Evolutionary conservation across 805 yeast species (phyloP).

Genomic region (Candida peoriensis): DNA sequence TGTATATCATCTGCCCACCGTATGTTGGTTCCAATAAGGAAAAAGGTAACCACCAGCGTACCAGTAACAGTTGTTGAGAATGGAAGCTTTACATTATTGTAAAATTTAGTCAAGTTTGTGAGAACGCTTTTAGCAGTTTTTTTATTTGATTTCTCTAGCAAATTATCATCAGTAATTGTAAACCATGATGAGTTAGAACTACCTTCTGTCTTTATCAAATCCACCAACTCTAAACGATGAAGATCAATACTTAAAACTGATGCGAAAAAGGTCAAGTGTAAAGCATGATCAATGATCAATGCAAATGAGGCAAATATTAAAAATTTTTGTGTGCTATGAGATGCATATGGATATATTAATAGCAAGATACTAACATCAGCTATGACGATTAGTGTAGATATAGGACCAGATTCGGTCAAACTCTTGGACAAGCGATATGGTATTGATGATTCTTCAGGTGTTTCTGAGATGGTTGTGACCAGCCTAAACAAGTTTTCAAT

Average conservation of each 20-base stretch:
- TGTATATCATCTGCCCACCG: slow-evolving; percentile 30
- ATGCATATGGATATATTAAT: slow-evolving; percentile 26
- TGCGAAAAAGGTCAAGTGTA: slow-evolving; percentile 60
- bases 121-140: too few relatives aligned
- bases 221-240: slow-evolving; percentile 56
- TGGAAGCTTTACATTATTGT: slow-evolving; percentile 33
- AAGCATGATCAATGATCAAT: slow-evolving; percentile 50
- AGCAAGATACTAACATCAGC: slow-evolving; percentile 24
- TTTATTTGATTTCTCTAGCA: neutral
- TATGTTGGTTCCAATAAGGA: slow-evolving; percentile 26
- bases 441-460: slow-evolving; percentile 39
- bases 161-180: slow-evolving; percentile 5
- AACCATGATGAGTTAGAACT: slow-evolving; percentile 7
- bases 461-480: slow-evolving; percentile 32
- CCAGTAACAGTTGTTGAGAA: slow-evolving; percentile 28
- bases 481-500: slow-evolving; percentile 46
- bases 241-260: slow-evolving; percentile 66
- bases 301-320: slow-evolving; percentile 44
- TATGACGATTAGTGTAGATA: slow-evolving; percentile 32
- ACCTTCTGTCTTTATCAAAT: slow-evolving; percentile 30
- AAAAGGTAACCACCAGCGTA: slow-evolving; percentile 22
- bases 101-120: slow-evolving; percentile 1
- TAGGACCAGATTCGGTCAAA: slow-evolving; percentile 30
- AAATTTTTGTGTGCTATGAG: slow-evolving; percentile 32
- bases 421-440: slow-evolving; percentile 33